Evolutionary conservation across 2,329 filamentous ascomycete genomes (phyloP).

Genomic region (Pseudogymnoascus sp.): DNA sequence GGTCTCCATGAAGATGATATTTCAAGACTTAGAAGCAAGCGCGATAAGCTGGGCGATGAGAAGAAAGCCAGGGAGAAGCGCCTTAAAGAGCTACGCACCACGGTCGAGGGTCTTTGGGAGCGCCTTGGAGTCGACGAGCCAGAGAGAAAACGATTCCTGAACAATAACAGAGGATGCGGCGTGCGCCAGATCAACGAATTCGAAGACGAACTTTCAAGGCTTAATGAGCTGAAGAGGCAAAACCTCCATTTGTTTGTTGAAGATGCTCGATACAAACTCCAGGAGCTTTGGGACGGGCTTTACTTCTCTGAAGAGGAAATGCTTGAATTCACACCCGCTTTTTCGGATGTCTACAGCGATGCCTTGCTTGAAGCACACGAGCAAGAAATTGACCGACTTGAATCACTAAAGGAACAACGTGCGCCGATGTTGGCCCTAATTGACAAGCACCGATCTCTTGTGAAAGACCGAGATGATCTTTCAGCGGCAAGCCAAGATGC

Average conservation of each 20-base stretch:
- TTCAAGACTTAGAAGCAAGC: conserved; percentile 60
- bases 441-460: conserved; percentile 72
- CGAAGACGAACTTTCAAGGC: conserved; percentile 75
- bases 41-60: conserved; percentile 79
- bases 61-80: conserved; percentile 74
- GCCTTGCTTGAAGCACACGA: conserved; percentile 92
- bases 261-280: conserved; percentile 80
- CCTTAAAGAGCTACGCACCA: conserved; percentile 65
- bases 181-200: conserved; percentile 91
- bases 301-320: conserved; percentile 98
- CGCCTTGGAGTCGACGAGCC: conserved; percentile 75
- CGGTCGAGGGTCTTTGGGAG: conserved; percentile 84
- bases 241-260: conserved; percentile 95
- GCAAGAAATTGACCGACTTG: conserved; percentile 75
- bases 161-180: conserved; percentile 82
- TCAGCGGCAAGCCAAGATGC: conserved; percentile 90
- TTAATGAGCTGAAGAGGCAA: conserved; percentile 90
- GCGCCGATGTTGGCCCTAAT: conserved; percentile 75
- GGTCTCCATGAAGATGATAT: conserved; percentile 87
- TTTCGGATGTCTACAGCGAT: conserved; percentile 95
- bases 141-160: conserved; percentile 79
- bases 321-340: conserved; percentile 94
- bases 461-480: conserved; percentile 81
- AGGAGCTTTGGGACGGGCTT: conserved; percentile 89
- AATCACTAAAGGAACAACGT: conserved; percentile 77